These are phyloP conservation scores for Acer negundo DNA, from an alignment of 345 rosid species.

Conservation along the genomic window DNA sequence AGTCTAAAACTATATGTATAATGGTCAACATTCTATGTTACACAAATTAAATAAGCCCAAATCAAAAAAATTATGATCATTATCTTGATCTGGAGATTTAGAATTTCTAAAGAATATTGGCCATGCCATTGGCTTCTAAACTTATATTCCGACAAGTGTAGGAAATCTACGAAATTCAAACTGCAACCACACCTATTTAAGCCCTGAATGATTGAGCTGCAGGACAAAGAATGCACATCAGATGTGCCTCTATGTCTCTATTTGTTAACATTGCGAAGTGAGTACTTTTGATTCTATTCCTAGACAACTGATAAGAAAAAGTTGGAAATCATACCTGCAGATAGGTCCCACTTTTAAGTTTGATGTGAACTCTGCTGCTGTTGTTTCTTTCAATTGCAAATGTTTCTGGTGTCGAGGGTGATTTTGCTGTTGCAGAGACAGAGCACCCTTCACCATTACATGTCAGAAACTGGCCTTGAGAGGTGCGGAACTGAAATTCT, in stretches of 20 bases:
- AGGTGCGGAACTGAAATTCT: constrained; percentile 54
- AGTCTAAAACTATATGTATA: neutral
- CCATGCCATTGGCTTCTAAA: neutral
- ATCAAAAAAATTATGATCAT: neutral
- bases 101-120: neutral
- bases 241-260: constrained; percentile 3
- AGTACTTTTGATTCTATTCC: neutral
- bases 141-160: neutral
- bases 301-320: neutral
- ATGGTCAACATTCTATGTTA: neutral
- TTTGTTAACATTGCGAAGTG: neutral
- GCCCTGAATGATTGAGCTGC: neutral
- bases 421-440: constrained; percentile 51
- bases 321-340: constrained; percentile 46
- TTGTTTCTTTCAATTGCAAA: constrained; percentile 56
- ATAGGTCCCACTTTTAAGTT: constrained; percentile 53
- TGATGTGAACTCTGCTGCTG: constrained; percentile 50
- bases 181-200: neutral
- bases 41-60: neutral
- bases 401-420: constrained; percentile 45
- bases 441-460: constrained; percentile 61
- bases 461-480: constrained; percentile 59
- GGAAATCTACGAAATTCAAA: neutral
- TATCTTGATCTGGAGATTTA: neutral
- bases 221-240: neutral